Percentiles rank a stretch among this genome's conserved stretches.
Conservation (phyloP, 257 asterid genomes). For the Solanum pennellii region DNA sequence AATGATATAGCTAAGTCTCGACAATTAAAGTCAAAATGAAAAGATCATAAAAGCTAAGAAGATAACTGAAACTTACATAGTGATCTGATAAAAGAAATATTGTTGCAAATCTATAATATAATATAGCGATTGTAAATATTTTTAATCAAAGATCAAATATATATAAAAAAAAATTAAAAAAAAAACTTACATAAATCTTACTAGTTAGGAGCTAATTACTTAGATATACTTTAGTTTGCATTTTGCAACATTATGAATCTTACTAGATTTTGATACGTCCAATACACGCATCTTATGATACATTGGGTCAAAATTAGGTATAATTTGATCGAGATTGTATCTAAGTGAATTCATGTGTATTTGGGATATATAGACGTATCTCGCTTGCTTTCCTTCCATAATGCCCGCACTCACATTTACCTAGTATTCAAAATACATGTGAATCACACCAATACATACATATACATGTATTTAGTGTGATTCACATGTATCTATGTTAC, state of each 20-base stretch:
- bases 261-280: no score
- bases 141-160: background rate
- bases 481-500: no score
- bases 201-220: background rate
- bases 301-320: background rate
- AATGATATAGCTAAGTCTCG: background rate
- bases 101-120: background rate
- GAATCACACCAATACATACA: no score
- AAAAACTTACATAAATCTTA: background rate
- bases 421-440: no score
- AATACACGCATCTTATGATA: background rate
- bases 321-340: no score
- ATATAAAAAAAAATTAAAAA: background rate
- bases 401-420: no score
- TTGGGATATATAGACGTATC: background rate
- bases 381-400: background rate
- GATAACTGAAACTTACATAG: background rate
- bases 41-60: background rate
- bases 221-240: background rate
- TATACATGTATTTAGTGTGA: no score
- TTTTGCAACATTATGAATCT: background rate
- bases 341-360: no score
- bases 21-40: background rate
- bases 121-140: background rate
- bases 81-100: background rate